Conservation (phyloP, 2,329 filamentous ascomycete species). For the Pezicula carpinea region DNA sequence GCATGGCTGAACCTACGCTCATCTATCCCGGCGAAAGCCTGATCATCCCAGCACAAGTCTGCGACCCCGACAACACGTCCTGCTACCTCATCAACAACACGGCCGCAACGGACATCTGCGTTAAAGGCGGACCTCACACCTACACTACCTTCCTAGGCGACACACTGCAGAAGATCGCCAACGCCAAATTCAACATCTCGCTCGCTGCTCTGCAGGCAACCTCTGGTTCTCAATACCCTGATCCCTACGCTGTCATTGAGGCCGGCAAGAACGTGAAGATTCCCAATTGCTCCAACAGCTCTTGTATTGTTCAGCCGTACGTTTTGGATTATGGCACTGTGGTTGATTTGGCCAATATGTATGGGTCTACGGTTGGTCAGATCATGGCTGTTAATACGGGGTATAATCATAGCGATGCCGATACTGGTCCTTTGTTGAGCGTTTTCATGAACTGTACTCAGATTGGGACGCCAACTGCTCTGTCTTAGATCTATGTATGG, state of each 20-base stretch:
- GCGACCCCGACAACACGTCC: not conserved
- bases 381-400: not conserved
- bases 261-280: not conserved
- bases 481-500: too few species aligned
- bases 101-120: not conserved
- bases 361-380: not conserved
- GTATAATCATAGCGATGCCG: not conserved
- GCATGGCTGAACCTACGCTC: not conserved
- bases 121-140: not conserved
- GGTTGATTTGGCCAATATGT: not conserved
- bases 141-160: not conserved
- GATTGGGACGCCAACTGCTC: too few species aligned
- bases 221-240: not conserved
- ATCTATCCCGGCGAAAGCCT: not conserved
- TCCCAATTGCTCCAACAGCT: not conserved
- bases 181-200: not conserved
- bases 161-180: not conserved
- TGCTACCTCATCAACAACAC: not conserved
- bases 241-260: not conserved
- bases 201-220: not conserved
- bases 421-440: not conserved
- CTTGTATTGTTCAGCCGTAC: not conserved
- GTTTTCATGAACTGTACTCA: not conserved
- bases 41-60: not conserved
- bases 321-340: not conserved